Evolutionary conservation across 1,139 yeast genomes (phyloP), one percentile per base, ranked within the genome.

Genomic region (Schwanniomyces etchellsii): DNA sequence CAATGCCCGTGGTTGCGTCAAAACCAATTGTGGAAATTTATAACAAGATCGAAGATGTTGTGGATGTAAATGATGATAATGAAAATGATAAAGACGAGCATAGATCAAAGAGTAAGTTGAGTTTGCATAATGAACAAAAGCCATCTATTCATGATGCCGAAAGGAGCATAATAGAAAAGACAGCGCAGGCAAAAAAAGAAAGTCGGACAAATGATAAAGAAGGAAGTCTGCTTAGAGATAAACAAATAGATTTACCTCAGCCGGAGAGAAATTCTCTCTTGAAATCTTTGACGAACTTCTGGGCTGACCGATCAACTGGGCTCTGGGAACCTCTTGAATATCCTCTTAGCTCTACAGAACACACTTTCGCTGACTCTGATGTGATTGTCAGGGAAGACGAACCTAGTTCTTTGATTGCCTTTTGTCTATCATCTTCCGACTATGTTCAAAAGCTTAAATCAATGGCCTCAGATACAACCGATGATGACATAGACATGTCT

Each of bases 291-390:
- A 77, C 95, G 0, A 86, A 81, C 46, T 89, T 91, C 56, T 91
- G 98, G 98, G 97, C 96, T 1, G 98, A 93, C 56, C 62, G 98
- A 44, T 84, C 97, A 1, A 91, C 97, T 0, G 83, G 95, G 2
- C 71, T 93, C 14, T 93, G 98, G 98, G 88, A 84, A 42, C 95
- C 96, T 0, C 60, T 93, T 24, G 81, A 76, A 14, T 89, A 88
- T 53, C 96, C 97, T 1, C 64, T 89, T 24, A 70, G 72, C 14
- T 67, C 84, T 0, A 74, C 81, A 1, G 97, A 93, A 48, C 98
- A 93, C 52, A 77, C 93, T 4, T 91, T 91, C 63, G 88, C 88
- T 6, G 97, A 93, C 50, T 84, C 95, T 5, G 89, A 86, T 52
- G 95, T 93, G 12, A 82, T 93, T 39, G 94, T 91, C 4, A 66